Evolutionary conservation across 2,329 filamentous ascomycete genomes (phyloP).

Genomic region (Aspergillus spinulosporus): DNA sequence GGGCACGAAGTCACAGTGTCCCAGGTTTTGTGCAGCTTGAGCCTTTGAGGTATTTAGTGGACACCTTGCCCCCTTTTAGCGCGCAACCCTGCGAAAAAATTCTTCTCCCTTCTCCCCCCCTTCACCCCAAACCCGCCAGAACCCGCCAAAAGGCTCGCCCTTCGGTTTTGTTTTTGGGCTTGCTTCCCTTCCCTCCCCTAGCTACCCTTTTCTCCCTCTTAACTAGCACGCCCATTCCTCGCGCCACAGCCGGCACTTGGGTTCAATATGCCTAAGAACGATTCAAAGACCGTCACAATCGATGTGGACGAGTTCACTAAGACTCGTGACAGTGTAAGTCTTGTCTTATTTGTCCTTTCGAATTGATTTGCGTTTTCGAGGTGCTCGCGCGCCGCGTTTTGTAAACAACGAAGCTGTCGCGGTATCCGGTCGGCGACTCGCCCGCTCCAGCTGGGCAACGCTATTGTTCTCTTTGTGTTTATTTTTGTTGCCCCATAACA

Average conservation of each 20-base stretch:
- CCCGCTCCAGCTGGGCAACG: not conserved
- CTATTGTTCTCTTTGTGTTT: not conserved
- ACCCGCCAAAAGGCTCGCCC: conserved; percentile 14
- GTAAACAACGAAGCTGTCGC: conserved; percentile 6
- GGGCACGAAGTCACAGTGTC: not conserved
- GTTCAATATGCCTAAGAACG: conserved; percentile 50
- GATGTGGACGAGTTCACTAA: conserved; percentile 74
- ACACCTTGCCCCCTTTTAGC: conserved; percentile 17
- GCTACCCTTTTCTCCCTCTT: conserved; percentile 35
- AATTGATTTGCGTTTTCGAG: conserved; percentile 6
- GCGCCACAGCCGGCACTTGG: conserved; percentile 29
- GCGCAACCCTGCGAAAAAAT: conserved; percentile 26
- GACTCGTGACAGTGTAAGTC: conserved; percentile 78
- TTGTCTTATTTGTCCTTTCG: conserved; percentile 16
- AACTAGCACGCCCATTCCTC: conserved; percentile 35
- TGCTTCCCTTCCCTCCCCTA: conserved; percentile 15
- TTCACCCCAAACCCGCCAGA: conserved; percentile 8
- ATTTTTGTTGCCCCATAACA: not conserved
- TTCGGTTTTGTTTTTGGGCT: conserved; percentile 12
- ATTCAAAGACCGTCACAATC: conserved; percentile 42
- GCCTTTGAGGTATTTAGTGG: conserved; percentile 22
- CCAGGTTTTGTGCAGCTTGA: not conserved
- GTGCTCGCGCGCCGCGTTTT: conserved; percentile 1
- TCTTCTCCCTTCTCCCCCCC: conserved; percentile 21
- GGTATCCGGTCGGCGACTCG: not conserved